Conservation (phyloP, 2,329 filamentous ascomycete genomes). For the Arthroderma sp. region DNA sequence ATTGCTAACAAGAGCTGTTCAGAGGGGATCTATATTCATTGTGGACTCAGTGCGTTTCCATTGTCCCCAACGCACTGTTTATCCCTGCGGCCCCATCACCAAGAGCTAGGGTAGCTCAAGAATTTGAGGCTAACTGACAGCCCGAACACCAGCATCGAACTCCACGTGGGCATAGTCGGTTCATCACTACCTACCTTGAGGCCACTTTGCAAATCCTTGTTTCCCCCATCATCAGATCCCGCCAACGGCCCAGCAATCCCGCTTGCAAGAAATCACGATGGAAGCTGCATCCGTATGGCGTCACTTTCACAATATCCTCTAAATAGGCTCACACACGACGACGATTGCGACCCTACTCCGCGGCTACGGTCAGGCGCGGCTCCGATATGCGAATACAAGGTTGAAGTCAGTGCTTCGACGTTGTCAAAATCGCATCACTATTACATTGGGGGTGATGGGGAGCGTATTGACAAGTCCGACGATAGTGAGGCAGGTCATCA, state of each 20-base stretch:
- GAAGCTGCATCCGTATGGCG: constrained; percentile 2
- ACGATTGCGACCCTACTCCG: background rate
- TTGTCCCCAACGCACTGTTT: background rate
- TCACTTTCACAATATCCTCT: constrained; percentile 1
- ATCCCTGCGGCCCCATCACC: background rate
- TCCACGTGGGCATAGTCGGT: constrained; percentile 30
- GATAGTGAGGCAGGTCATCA: background rate
- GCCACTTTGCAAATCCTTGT: constrained; percentile 20
- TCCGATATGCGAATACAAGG: constrained; percentile 8
- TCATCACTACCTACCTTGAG: constrained; percentile 29
- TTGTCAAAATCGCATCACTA: background rate
- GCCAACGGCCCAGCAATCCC: background rate
- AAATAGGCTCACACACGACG: constrained; percentile 1
- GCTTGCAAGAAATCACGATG: background rate
- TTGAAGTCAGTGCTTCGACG: constrained; percentile 8
- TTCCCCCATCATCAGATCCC: background rate
- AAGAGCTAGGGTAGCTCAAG: background rate
- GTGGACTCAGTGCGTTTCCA: constrained; percentile 12
- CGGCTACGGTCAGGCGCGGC: background rate
- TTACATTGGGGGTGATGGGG: background rate
- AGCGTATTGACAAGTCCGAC: background rate
- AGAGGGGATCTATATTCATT: constrained; percentile 11
- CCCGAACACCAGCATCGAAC: constrained; percentile 23
- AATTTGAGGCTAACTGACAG: background rate
- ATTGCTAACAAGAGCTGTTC: background rate